phyloP scores from a whole-genome alignment of 1,139 yeast genomes.

The Hansenula sp. region DNA sequence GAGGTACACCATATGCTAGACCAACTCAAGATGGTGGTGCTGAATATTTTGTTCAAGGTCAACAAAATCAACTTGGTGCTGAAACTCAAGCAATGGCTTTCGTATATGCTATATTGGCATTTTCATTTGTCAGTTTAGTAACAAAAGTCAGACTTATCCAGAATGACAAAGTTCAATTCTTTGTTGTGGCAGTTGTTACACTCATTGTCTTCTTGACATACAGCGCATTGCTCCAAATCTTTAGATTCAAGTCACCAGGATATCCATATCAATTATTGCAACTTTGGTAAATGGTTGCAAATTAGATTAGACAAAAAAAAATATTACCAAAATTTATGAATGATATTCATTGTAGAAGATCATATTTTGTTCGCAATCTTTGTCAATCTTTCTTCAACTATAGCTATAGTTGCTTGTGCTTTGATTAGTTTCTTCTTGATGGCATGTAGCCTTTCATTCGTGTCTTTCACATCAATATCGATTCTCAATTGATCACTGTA shows the following conservation, averaged over 20 bases:
- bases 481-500: conserved; percentile 11
- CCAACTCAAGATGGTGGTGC: conserved; percentile 50
- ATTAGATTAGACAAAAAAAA: neutral
- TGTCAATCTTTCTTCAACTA: conserved; percentile 29
- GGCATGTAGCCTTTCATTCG: conserved; percentile 30
- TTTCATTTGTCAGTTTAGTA: conserved; percentile 44
- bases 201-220: conserved; percentile 43
- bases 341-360: no score
- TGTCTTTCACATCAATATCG: conserved; percentile 25
- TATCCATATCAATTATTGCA: conserved; percentile 49
- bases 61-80: conserved; percentile 71
- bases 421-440: conserved; percentile 33
- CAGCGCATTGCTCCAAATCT: conserved; percentile 51
- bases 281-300: conserved; percentile 15
- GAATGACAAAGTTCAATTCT: conserved; percentile 37
- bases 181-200: conserved; percentile 39
- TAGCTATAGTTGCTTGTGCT: conserved; percentile 30
- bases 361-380: conserved; percentile 2
- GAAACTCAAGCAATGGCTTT: conserved; percentile 77
- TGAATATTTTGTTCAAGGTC: conserved; percentile 57
- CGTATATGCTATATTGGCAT: conserved; percentile 54
- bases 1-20: conserved; percentile 68
- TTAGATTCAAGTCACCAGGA: conserved; percentile 52
- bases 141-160: conserved; percentile 43
- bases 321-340: no score